A percentile compares a stretch with the other conserved stretches of the same genome.
These are phyloP conservation scores for Colletotrichum viniferum DNA, from an alignment of 2,329 filamentous ascomycete genomes.

Conservation along the genomic window DNA sequence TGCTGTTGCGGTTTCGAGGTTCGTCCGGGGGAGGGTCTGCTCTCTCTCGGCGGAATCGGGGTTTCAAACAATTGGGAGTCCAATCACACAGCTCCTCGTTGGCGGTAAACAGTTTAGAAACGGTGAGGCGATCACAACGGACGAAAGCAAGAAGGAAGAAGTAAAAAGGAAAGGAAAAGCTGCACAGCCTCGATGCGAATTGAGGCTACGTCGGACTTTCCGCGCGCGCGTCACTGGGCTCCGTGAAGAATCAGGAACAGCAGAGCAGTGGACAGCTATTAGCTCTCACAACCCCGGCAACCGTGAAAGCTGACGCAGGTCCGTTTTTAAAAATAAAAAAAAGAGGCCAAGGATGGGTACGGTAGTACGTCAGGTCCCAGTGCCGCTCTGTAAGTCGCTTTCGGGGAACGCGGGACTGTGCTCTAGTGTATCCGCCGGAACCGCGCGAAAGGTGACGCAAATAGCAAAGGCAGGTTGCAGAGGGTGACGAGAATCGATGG, in stretches of 20 bases:
- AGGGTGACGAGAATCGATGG: neutral
- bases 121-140: neutral
- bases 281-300: constrained; percentile 11
- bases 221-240: neutral
- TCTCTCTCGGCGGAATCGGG: neutral
- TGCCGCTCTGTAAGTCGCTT: neutral
- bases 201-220: neutral
- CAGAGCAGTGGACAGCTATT: constrained; percentile 12
- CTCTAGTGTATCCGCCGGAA: neutral
- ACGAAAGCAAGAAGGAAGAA: neutral
- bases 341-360: neutral
- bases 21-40: neutral
- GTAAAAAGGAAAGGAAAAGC: neutral
- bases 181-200: neutral
- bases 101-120: neutral
- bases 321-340: neutral
- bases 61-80: neutral
- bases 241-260: constrained; percentile 2
- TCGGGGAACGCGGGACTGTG: neutral
- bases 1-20: neutral
- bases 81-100: neutral
- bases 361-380: neutral
- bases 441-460: neutral
- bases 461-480: neutral
- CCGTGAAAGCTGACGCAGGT: constrained; percentile 19